Evolutionary conservation across 495 filamentous ascomycete genomes (phyloP).

Genomic region (Apiosordaria backusii): DNA sequence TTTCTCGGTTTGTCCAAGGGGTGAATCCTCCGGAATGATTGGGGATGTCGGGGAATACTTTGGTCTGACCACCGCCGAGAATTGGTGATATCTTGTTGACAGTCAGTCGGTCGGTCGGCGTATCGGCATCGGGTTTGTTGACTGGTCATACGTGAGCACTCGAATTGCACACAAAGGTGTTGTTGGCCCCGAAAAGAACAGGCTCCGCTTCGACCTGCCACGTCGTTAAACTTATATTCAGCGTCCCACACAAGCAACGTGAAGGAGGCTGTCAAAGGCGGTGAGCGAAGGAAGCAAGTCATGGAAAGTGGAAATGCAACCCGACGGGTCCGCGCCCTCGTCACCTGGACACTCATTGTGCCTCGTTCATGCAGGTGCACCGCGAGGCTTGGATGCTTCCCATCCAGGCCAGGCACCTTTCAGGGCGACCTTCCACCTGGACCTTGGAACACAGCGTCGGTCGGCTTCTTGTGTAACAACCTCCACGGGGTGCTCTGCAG

Average conservation of each 20-base stretch:
- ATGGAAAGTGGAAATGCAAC: background rate
- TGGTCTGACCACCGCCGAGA: background rate
- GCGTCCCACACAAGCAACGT: background rate
- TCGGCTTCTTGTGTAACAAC: background rate
- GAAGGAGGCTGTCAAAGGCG: background rate
- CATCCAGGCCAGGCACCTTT: conserved; percentile 8
- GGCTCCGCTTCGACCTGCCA: conserved; percentile 10
- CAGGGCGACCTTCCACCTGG: background rate
- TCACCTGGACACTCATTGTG: conserved; percentile 21
- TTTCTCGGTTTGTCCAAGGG: background rate
- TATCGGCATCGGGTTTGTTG: background rate
- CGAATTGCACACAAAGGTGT: background rate
- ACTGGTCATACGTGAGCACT: background rate
- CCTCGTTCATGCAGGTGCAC: conserved; percentile 28
- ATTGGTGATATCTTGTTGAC: background rate
- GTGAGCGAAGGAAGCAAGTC: background rate
- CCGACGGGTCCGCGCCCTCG: conserved; percentile 12
- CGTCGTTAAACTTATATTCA: conserved; percentile 7
- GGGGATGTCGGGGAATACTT: background rate
- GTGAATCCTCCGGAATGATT: background rate
- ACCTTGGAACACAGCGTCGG: background rate
- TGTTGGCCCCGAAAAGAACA: background rate
- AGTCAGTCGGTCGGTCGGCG: background rate
- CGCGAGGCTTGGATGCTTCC: background rate
- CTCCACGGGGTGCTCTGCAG: background rate